Conservation (phyloP, 371 early-diverging fungal genomes). For the Lichtheimia ramosa region DNA sequence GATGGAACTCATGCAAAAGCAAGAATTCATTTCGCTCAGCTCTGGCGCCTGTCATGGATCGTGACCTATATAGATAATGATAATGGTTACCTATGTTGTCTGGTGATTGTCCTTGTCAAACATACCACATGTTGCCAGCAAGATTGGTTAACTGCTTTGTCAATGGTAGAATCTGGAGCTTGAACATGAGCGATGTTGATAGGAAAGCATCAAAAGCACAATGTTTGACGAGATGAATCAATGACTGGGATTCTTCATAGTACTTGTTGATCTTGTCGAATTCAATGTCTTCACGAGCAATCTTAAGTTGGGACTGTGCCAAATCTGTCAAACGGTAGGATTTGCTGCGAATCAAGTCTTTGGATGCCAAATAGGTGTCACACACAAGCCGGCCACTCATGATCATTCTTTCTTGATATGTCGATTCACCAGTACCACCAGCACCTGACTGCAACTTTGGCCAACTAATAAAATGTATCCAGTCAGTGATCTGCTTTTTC, state of each 20-base stretch:
- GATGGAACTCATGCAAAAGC: slow-evolving; percentile 96
- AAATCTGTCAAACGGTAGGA: slow-evolving; percentile 84
- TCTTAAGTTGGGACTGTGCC: slow-evolving; percentile 73
- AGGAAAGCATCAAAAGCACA: slow-evolving; percentile 85
- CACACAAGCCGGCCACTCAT: slow-evolving; percentile 92
- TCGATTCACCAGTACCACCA: slow-evolving; percentile 82
- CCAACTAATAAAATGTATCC: slow-evolving; percentile 45
- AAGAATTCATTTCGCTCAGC: slow-evolving; percentile 99
- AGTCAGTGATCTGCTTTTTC: neutral
- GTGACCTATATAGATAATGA: slow-evolving; percentile 39
- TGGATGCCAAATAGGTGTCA: slow-evolving; percentile 92
- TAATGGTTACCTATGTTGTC: no score
- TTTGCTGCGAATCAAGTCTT: slow-evolving; percentile 86
- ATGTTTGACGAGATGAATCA: slow-evolving; percentile 77
- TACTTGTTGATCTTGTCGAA: slow-evolving; percentile 73
- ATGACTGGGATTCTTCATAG: slow-evolving; percentile 60
- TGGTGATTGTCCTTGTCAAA: no score
- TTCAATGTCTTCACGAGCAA: slow-evolving; percentile 87
- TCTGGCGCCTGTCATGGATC: slow-evolving; percentile 91
- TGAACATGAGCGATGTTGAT: slow-evolving; percentile 81
- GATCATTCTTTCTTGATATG: slow-evolving; percentile 69
- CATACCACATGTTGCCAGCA: slow-evolving; percentile 93
- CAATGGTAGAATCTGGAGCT: slow-evolving; percentile 88
- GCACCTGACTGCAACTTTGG: slow-evolving; percentile 82
- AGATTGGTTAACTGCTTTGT: slow-evolving; percentile 93